phyloP scores from a whole-genome alignment of 768 basidiomycete species.

The Albatrellus ellisii region DNA sequence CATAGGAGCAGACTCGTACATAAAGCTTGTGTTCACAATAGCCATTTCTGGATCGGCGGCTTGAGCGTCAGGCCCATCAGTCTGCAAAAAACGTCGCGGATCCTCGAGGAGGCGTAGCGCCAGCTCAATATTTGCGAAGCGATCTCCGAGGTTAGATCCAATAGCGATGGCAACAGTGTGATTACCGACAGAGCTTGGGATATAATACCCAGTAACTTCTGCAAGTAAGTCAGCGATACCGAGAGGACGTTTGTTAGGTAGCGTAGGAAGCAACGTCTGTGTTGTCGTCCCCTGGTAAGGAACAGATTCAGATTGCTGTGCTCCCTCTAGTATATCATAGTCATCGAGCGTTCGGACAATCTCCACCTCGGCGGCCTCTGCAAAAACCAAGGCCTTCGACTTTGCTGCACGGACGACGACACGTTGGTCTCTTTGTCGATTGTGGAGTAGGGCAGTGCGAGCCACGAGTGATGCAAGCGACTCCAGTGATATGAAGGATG shows the following conservation, averaged over 20 bases:
- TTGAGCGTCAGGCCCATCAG: slow-evolving; percentile 17
- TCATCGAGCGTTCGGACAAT: slow-evolving; percentile 34
- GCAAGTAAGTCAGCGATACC: background rate
- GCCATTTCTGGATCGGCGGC: slow-evolving; percentile 18
- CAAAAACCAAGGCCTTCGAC: slow-evolving; percentile 56
- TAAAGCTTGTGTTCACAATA: slow-evolving; percentile 69
- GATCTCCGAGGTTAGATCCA: slow-evolving; percentile 86
- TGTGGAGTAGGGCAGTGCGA: slow-evolving; percentile 26
- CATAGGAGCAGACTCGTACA: slow-evolving; percentile 95
- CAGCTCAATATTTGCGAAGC: slow-evolving; percentile 66
- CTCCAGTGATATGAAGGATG: slow-evolving; percentile 54
- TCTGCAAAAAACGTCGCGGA: slow-evolving; percentile 20
- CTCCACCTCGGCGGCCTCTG: slow-evolving; percentile 49
- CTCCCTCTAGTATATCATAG: slow-evolving; percentile 22
- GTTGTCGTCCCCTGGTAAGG: slow-evolving; percentile 1
- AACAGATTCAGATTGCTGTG: too few relatives aligned
- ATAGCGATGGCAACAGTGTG: slow-evolving; percentile 58
- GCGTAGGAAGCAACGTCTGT: background rate
- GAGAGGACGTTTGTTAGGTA: too few relatives aligned
- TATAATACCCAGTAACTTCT: too few relatives aligned
- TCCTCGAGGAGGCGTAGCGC: slow-evolving; percentile 62
- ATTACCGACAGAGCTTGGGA: too few relatives aligned
- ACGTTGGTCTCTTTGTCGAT: slow-evolving; percentile 11
- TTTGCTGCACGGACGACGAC: slow-evolving; percentile 55
- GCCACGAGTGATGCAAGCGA: slow-evolving; percentile 51